Percentiles rank a stretch among this genome's conserved stretches.
These are phyloP conservation scores for Jaminaea rosea DNA, from an alignment of 1,284 basidiomycete species.

Conservation along the genomic window DNA sequence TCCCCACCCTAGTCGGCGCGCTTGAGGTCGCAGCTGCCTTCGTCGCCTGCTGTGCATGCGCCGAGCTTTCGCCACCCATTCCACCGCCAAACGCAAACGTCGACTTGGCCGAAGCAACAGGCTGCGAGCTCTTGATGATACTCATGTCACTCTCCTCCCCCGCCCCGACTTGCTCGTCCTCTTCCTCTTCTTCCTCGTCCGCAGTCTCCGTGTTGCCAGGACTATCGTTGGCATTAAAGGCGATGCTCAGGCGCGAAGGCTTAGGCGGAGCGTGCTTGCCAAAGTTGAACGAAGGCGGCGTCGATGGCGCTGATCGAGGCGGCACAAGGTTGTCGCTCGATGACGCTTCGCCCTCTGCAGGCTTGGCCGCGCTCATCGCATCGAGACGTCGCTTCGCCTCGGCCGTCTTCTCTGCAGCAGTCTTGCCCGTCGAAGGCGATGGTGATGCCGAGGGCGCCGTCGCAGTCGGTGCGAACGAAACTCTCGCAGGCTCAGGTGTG, in stretches of 20 bases:
- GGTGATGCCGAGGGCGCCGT: too few species aligned
- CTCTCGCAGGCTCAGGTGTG: conserved; percentile 4
- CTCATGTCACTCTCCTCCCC: background rate
- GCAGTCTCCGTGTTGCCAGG: background rate
- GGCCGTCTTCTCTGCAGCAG: conserved; percentile 1
- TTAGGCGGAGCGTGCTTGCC: background rate
- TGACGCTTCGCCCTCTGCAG: too few species aligned
- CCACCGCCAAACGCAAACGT: background rate
- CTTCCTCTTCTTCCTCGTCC: conserved; percentile 2
- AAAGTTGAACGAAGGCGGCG: background rate
- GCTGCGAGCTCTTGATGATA: too few species aligned
- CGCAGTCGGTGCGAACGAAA: too few species aligned
- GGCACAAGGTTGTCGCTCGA: background rate
- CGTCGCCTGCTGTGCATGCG: background rate
- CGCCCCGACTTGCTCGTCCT: background rate
- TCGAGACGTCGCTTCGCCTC: background rate
- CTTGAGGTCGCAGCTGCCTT: background rate
- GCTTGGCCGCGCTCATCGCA: too few species aligned
- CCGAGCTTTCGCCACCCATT: background rate
- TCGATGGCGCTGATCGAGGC: background rate
- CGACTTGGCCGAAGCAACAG: too few species aligned
- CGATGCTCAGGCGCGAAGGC: background rate
- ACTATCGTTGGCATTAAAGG: conserved; percentile 1
- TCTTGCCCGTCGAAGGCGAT: background rate
- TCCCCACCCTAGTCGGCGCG: background rate